phyloP scores from a whole-genome alignment of 345 rosid species.

The Tarenaya hassleriana region DNA sequence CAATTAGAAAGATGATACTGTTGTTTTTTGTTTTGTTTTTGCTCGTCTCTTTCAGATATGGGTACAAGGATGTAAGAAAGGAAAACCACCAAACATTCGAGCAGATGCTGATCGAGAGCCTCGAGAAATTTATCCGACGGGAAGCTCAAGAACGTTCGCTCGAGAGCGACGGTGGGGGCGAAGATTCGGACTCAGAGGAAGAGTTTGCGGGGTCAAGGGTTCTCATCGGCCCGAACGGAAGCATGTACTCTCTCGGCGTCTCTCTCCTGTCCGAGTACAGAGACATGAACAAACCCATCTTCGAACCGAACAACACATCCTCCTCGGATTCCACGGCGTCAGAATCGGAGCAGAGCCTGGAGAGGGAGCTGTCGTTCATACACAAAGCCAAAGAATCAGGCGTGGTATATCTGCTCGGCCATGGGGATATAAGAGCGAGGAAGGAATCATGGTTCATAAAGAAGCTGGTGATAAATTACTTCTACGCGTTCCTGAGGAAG shows the following conservation, averaged over 20 bases:
- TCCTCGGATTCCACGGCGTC: constrained; percentile 28
- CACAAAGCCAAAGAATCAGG: constrained; percentile 91
- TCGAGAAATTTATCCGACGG: constrained; percentile 90
- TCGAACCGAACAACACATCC: constrained; percentile 44
- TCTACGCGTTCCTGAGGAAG: constrained; percentile 89
- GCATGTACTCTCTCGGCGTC: constrained; percentile 73
- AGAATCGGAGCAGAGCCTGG: constrained; percentile 84
- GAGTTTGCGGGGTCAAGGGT: constrained; percentile 48
- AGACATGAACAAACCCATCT: constrained; percentile 32
- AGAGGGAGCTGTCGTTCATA: constrained; percentile 88
- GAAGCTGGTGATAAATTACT: constrained; percentile 87
- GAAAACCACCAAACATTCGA: constrained; percentile 94
- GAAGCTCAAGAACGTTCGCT: constrained; percentile 89
- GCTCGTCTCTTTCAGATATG: constrained; percentile 49
- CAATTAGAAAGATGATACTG: too few species aligned
- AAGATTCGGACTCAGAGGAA: constrained; percentile 57
- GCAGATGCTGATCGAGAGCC: constrained; percentile 95
- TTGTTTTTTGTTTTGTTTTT: too few species aligned
- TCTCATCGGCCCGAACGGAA: constrained; percentile 87
- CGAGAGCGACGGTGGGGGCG: constrained; percentile 86
- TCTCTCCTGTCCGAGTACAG: constrained; percentile 74
- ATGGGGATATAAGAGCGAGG: constrained; percentile 93
- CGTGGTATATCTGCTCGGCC: constrained; percentile 95
- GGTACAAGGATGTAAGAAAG: constrained; percentile 91
- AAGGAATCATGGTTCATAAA: constrained; percentile 97